Evolutionary conservation across 169 alveolate genomes (phyloP).

Genomic region (Cystoisospora suis): DNA sequence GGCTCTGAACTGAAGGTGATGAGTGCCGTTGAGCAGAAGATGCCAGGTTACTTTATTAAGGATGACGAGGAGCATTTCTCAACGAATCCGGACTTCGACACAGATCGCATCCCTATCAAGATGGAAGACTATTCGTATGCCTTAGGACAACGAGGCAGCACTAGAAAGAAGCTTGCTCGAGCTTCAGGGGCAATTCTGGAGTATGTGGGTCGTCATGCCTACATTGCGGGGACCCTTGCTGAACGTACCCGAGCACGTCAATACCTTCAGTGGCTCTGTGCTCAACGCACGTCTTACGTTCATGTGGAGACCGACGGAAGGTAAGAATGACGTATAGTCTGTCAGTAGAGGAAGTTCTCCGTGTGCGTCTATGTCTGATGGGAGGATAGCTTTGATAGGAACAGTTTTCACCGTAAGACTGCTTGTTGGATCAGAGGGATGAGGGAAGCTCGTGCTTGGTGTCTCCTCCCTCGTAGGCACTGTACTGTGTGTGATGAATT

Average conservation of each 20-base stretch:
- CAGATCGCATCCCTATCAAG: constrained; percentile 37
- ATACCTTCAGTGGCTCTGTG: constrained; percentile 65
- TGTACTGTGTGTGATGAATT: no score
- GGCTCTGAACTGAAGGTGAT: constrained; percentile 65
- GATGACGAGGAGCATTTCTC: constrained; percentile 24
- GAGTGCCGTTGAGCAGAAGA: constrained; percentile 69
- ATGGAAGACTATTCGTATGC: constrained; percentile 70
- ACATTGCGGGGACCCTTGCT: constrained; percentile 61
- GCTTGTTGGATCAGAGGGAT: no score
- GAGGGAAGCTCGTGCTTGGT: no score
- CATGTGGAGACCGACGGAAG: constrained; percentile 67
- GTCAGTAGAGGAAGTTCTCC: no score
- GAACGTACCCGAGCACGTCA: constrained; percentile 60
- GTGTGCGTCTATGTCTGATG: no score
- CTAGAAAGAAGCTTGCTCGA: constrained; percentile 74
- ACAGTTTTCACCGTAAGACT: no score
- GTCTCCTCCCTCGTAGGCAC: no score
- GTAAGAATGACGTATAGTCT: constrained; percentile 44
- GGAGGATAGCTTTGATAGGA: no score
- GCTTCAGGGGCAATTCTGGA: constrained; percentile 77
- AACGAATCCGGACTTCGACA: constrained; percentile 48
- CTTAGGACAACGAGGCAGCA: constrained; percentile 73
- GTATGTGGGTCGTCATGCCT: constrained; percentile 67
- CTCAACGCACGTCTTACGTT: constrained; percentile 54
- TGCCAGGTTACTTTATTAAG: constrained; percentile 68